A percentile compares a stretch with the other conserved stretches of the same genome.
Evolutionary conservation across 2,329 filamentous ascomycete species (phyloP).

Genomic region (Alternaria incomplexa): DNA sequence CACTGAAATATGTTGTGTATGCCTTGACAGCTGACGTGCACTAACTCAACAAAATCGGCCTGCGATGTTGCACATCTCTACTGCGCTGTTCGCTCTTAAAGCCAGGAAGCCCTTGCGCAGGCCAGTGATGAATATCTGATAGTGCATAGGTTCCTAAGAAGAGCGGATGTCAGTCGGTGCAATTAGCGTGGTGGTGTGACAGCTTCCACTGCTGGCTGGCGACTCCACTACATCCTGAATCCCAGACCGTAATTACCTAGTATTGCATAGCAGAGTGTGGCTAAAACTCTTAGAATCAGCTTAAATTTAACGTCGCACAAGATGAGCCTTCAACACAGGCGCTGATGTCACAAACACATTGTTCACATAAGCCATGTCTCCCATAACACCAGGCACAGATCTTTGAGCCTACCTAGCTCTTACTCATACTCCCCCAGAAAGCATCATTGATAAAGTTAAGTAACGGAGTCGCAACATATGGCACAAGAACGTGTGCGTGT

Average conservation of each 20-base stretch:
- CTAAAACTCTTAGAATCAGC: neutral
- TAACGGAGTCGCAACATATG: neutral
- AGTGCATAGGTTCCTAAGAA: neutral
- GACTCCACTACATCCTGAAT: neutral
- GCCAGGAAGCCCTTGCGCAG: neutral
- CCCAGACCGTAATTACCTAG: neutral
- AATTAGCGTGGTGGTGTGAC: neutral
- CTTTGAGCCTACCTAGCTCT: neutral
- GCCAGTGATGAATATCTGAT: neutral
- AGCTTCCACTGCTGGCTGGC: neutral
- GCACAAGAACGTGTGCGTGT: neutral
- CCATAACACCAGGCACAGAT: neutral
- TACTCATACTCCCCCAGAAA: neutral
- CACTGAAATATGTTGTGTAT: neutral
- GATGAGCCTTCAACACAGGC: neutral
- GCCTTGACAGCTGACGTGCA: neutral
- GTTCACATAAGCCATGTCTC: neutral
- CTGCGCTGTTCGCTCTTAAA: neutral
- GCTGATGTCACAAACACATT: neutral
- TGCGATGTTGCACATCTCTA: too few species aligned
- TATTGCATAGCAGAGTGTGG: neutral
- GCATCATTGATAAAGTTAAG: neutral
- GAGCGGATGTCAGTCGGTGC: neutral
- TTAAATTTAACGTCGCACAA: neutral
- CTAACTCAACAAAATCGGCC: too few species aligned